These are phyloP conservation scores for Fomes fomentarius DNA, from an alignment of 1,284 basidiomycete genomes.

Conservation along the genomic window DNA sequence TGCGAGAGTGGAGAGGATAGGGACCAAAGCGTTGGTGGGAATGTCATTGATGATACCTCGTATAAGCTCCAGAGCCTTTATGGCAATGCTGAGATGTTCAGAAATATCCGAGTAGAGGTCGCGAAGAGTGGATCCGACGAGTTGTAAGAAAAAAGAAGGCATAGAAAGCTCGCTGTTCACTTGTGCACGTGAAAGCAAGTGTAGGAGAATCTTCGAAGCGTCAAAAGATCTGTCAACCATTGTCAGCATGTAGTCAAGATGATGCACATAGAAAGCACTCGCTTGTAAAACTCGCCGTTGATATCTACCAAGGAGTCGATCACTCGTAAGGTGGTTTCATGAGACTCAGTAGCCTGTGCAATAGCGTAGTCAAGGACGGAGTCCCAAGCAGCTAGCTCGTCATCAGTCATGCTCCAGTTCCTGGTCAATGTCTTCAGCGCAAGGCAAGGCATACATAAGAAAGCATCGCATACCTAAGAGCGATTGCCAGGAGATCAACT, in stretches of 20 bases:
- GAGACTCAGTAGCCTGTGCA: not conserved
- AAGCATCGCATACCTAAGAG: constrained; percentile 43
- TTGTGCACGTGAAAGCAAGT: constrained; percentile 8
- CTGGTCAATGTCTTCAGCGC: not conserved
- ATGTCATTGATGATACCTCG: constrained; percentile 35
- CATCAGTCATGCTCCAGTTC: constrained; percentile 15
- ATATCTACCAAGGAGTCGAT: constrained; percentile 17
- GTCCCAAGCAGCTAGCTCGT: constrained; percentile 16
- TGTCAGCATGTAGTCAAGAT: too few species aligned
- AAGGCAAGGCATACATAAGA: not conserved
- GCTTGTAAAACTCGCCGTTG: too few species aligned
- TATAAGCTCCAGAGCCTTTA: constrained; percentile 33
- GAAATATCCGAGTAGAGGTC: constrained; percentile 38
- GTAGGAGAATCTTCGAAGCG: not conserved
- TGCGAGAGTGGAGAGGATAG: constrained; percentile 40
- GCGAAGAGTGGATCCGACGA: constrained; percentile 35
- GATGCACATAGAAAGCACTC: too few species aligned
- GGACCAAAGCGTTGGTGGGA: constrained; percentile 31
- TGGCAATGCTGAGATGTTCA: constrained; percentile 24
- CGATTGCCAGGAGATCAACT: constrained; percentile 46
- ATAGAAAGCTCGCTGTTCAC: not conserved
- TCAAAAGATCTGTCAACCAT: constrained; percentile 2
- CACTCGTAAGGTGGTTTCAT: not conserved
- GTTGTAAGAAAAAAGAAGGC: constrained; percentile 6
- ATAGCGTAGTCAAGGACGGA: constrained; percentile 10